phyloP scores from a whole-genome alignment of 1,284 basidiomycete genomes.

The Athelia sp. region DNA sequence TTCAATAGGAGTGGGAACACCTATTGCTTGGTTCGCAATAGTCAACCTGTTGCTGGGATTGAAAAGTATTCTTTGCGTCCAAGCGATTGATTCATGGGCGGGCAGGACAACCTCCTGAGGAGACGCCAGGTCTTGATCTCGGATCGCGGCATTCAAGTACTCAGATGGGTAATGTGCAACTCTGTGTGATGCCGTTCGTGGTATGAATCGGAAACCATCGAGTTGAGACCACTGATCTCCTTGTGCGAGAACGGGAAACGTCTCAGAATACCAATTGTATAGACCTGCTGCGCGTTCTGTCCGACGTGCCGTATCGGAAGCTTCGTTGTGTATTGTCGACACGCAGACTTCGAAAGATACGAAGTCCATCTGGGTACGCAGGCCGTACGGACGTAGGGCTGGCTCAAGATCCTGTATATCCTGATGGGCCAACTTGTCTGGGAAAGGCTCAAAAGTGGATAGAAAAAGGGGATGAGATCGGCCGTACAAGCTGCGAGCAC shows the following conservation, averaged over 20 bases:
- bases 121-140: constrained; percentile 24
- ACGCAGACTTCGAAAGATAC: constrained; percentile 28
- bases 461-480: constrained; percentile 25
- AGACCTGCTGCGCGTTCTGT: constrained; percentile 22
- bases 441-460: constrained; percentile 24
- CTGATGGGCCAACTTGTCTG: constrained; percentile 23
- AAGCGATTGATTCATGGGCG: constrained; percentile 33
- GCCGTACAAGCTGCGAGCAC: constrained; percentile 24
- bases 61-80: constrained; percentile 38
- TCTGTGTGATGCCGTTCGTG: constrained; percentile 17
- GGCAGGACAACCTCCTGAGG: constrained; percentile 30
- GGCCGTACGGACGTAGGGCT: constrained; percentile 18
- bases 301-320: constrained; percentile 5
- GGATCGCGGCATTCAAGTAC: constrained; percentile 18
- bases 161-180: constrained; percentile 11
- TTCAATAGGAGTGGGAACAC: constrained; percentile 31
- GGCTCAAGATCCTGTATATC: constrained; percentile 21
- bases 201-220: constrained; percentile 33
- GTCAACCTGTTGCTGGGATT: constrained; percentile 24
- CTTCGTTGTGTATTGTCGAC: constrained; percentile 16
- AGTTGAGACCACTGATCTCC: constrained; percentile 23
- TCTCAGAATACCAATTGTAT: constrained; percentile 28
- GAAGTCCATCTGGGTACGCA: constrained; percentile 23
- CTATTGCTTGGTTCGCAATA: constrained; percentile 28
- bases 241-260: constrained; percentile 20